Evolutionary conservation across 2,329 filamentous ascomycete genomes (phyloP).

Genomic region (Anthostomella pinea): DNA sequence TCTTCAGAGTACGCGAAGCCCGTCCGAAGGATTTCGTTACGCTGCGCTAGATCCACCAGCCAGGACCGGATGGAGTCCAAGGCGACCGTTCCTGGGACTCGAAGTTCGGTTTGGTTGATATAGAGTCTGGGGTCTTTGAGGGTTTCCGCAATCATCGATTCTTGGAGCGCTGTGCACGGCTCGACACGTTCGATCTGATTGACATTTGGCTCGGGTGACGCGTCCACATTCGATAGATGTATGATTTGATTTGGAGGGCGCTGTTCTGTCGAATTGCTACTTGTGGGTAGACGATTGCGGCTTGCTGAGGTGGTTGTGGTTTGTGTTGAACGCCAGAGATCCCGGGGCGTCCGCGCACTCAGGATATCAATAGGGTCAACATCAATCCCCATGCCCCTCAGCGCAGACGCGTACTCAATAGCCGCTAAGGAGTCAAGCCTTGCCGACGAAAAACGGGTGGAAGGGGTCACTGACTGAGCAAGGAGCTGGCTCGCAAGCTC

Average conservation of each 20-base stretch:
- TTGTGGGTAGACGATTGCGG: background rate
- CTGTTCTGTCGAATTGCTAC: no score
- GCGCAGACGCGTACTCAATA: constrained; percentile 56
- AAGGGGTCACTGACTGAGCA: constrained; percentile 23
- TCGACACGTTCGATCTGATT: constrained; percentile 41
- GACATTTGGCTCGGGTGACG: constrained; percentile 12
- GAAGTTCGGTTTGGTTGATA: constrained; percentile 72
- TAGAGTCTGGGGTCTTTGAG: constrained; percentile 59
- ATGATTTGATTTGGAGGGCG: no score
- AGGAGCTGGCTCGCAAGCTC: constrained; percentile 28
- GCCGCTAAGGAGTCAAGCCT: constrained; percentile 42
- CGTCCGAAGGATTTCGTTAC: constrained; percentile 68
- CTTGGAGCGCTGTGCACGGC: constrained; percentile 71
- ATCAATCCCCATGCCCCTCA: constrained; percentile 56
- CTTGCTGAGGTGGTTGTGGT: background rate
- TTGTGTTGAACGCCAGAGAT: constrained; percentile 13
- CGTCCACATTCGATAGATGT: constrained; percentile 10
- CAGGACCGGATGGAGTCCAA: constrained; percentile 43
- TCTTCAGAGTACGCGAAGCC: constrained; percentile 62
- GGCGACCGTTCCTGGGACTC: constrained; percentile 41
- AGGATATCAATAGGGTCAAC: constrained; percentile 62
- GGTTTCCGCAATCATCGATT: constrained; percentile 79
- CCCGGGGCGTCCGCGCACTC: constrained; percentile 44
- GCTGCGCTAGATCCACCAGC: constrained; percentile 46
- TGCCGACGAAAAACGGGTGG: constrained; percentile 29